Percentiles rank a stretch among this genome's conserved stretches.
These are phyloP conservation scores for Suhomyces pyralidae DNA, from an alignment of 805 yeast genomes.

Conservation along the genomic window DNA sequence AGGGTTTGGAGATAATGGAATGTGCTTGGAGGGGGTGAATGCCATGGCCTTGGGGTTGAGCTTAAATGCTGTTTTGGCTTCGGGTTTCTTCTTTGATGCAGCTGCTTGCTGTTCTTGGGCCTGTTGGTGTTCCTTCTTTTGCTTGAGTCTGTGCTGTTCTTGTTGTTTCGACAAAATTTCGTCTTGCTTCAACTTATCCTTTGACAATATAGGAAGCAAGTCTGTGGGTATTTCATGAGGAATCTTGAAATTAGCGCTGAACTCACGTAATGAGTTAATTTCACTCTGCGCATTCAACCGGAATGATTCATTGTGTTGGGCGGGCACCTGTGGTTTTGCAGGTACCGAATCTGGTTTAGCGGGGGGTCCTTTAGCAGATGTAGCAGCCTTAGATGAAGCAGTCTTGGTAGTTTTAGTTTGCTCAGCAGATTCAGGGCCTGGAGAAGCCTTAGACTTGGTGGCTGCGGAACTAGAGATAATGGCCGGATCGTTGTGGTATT, in stretches of 20 bases:
- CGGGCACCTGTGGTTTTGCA: conserved; percentile 25
- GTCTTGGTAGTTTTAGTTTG: neutral
- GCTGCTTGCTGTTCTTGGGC: neutral
- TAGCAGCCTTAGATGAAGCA: too few relatives aligned
- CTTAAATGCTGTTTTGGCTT: conserved; percentile 60
- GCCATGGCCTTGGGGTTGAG: conserved; percentile 68
- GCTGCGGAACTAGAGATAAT: conserved; percentile 54
- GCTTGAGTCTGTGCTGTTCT: conserved; percentile 10
- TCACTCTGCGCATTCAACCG: conserved; percentile 56
- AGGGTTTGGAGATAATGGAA: conserved; percentile 26
- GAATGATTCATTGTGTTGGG: conserved; percentile 33
- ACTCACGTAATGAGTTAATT: conserved; percentile 68
- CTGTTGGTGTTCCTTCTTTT: neutral
- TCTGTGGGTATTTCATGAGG: conserved; percentile 60
- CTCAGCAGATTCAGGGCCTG: neutral
- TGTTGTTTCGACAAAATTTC: conserved; percentile 48
- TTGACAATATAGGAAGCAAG: conserved; percentile 64
- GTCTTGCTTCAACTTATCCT: conserved; percentile 63
- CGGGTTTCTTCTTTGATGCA: conserved; percentile 45
- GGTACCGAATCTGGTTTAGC: conserved; percentile 31
- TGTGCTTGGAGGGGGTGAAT: conserved; percentile 49
- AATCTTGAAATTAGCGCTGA: conserved; percentile 77
- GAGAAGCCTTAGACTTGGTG: conserved; percentile 2
- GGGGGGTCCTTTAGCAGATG: neutral
- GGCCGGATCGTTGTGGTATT: conserved; percentile 61